phyloP scores from a whole-genome alignment of 164 flowering plant species.

The Aristolochia contorta region DNA sequence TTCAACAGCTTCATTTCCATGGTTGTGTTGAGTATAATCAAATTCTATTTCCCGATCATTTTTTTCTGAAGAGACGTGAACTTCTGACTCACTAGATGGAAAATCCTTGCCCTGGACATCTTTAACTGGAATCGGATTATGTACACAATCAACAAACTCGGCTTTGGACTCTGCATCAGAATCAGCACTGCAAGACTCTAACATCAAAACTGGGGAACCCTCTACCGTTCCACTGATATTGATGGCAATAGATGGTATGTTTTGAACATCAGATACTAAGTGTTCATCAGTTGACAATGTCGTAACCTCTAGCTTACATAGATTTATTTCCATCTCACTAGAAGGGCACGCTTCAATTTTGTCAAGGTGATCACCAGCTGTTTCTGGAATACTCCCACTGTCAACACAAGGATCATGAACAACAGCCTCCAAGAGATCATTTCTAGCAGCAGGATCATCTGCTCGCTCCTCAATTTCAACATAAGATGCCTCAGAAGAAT shows the following conservation, averaged over 20 bases:
- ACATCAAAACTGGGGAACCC: slow-evolving; percentile 1
- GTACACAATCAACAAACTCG: slow-evolving; percentile 1
- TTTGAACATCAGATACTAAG: slow-evolving; percentile 9
- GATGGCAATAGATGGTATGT: neutral
- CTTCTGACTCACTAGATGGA: slow-evolving; percentile 1
- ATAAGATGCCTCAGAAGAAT: slow-evolving; percentile 12
- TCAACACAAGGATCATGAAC: slow-evolving; percentile 3
- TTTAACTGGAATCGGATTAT: slow-evolving; percentile 3
- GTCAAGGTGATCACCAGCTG: slow-evolving; percentile 5
- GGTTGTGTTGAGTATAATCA: neutral
- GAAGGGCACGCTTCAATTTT: slow-evolving; percentile 10
- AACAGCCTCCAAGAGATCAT: slow-evolving; percentile 3
- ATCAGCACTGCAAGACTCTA: slow-evolving; percentile 2
- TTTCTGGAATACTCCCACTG: slow-evolving; percentile 8
- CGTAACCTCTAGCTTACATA: slow-evolving; percentile 7
- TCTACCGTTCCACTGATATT: slow-evolving; percentile 10
- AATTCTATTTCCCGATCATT: slow-evolving; percentile 1
- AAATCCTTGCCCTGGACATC: slow-evolving; percentile 2
- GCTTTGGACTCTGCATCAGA: slow-evolving; percentile 5
- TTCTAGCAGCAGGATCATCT: slow-evolving; percentile 8
- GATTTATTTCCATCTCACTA: slow-evolving; percentile 1
- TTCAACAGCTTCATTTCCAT: neutral
- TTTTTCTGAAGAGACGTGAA: slow-evolving; percentile 1
- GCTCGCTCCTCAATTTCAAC: neutral
- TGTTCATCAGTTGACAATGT: slow-evolving; percentile 7